These are phyloP conservation scores for Cercospora nicotianae DNA, from an alignment of 2,329 filamentous ascomycete species.

Conservation along the genomic window DNA sequence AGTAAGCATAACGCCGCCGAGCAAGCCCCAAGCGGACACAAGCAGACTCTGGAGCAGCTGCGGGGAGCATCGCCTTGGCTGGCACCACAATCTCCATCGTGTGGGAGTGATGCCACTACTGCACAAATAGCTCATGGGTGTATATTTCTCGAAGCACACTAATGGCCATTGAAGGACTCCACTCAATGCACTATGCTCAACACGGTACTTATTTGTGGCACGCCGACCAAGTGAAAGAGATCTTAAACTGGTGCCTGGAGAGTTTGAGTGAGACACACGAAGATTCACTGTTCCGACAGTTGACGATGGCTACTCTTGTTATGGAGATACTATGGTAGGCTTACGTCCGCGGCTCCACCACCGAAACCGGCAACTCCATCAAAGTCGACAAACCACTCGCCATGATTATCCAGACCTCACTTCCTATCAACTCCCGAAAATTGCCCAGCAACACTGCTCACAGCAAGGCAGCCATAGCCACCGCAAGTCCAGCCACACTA, in stretches of 20 bases:
- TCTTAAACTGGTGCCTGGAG: neutral
- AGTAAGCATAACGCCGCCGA: neutral
- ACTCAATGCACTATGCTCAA: neutral
- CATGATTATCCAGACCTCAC: neutral
- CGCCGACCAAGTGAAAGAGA: neutral
- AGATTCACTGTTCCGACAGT: neutral
- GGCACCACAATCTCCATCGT: neutral
- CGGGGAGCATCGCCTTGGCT: neutral
- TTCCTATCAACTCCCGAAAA: neutral
- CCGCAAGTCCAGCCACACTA: slow-evolving; percentile 14
- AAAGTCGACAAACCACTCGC: neutral
- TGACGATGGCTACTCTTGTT: neutral
- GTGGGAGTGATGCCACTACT: neutral
- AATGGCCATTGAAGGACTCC: neutral
- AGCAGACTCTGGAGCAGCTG: neutral
- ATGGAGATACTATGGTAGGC: neutral
- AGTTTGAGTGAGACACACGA: neutral
- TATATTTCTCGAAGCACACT: neutral
- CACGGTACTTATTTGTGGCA: neutral
- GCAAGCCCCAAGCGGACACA: neutral
- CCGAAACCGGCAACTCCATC: neutral
- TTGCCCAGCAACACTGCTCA: neutral
- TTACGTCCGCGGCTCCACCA: neutral
- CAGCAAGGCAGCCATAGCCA: slow-evolving; percentile 15
- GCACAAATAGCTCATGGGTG: neutral